These are phyloP conservation scores for Lachnellula cervina DNA, from an alignment of 2,329 filamentous ascomycete genomes.

Conservation along the genomic window DNA sequence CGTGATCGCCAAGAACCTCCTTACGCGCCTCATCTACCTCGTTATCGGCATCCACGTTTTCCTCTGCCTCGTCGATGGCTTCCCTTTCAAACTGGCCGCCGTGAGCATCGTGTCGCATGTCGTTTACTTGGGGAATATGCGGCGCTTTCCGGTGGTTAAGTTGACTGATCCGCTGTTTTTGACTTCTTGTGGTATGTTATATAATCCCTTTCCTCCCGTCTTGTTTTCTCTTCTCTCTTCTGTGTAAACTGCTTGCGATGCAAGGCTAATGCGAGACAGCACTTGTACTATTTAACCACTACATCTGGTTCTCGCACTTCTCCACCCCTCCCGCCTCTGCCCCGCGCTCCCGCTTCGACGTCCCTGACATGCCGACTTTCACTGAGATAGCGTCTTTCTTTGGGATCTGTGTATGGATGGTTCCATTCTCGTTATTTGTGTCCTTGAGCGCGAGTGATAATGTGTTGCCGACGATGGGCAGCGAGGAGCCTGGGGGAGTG, in stretches of 20 bases:
- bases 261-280: conserved; percentile 40
- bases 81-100: conserved; percentile 69
- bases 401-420: conserved; percentile 91
- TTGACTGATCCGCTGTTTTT: conserved; percentile 84
- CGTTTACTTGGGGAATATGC: conserved; percentile 84
- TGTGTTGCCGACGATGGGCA: conserved; percentile 87
- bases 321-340: conserved; percentile 56
- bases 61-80: conserved; percentile 76
- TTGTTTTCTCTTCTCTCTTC: not conserved
- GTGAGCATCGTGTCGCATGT: conserved; percentile 77
- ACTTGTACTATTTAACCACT: conserved; percentile 86
- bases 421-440: conserved; percentile 93
- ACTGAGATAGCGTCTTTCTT: conserved; percentile 96
- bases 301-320: conserved; percentile 94
- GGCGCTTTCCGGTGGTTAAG: conserved; percentile 70
- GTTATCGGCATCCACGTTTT: conserved; percentile 71
- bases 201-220: not conserved
- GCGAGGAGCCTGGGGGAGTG: conserved; percentile 47
- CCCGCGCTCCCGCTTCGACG: conserved; percentile 61
- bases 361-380: conserved; percentile 68
- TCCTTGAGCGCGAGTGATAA: conserved; percentile 92
- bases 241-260: not conserved
- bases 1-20: conserved; percentile 81
- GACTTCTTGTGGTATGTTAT: conserved; percentile 65
- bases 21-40: conserved; percentile 78